Base-by-base conservation (phyloP, 441 rosid species). In the Jatropha podagrica region DNA sequence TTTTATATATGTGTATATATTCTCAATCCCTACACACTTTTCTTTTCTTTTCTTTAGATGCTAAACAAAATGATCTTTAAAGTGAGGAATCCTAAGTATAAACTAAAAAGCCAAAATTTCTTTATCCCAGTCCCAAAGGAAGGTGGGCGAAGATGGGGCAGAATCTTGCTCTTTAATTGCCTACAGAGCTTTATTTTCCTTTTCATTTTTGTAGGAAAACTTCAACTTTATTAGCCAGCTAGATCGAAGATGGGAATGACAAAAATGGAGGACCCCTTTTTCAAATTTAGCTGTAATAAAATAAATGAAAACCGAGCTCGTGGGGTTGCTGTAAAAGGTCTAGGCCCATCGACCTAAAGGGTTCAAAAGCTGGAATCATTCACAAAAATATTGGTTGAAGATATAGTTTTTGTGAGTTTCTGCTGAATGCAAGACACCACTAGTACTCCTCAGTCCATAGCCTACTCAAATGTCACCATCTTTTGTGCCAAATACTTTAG, bases 71-170 rank as follows among this genome's bases (percentile, higher is more conserved):
- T 64, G 74, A 77, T 46, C 32, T 69, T 59, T 72, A 84, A 85
- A 87, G 88, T 32, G 73, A 68, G 86, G 91, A 83, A 89, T 89
- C 93, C 91, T 55, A 89, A 86, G 93, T 74, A 74, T 74, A 81
- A 69, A 23, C 71, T 74, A 83, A 81, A 85, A 86, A 80, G 86
- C 83, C 88, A 79, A 85, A 78, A 72, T 44, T 76, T 81, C 82
- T 81, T 83, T 84, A 76, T 75, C 40, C 60, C 62, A 42, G 46
- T 54, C 73, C 61, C 66, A 69, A 58, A 73, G 62, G 70, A 76
- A 79, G 11, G 32, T 65, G 82, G 79, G 80, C 74, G 67, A 58
- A 65, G 48, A 44, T 17, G 41, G 41, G 74, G 80, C 86, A 86
- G 77, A 76, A 83, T 78, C 84, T 63, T 73, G 79, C 81, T 70